Percentiles rank a stretch among this genome's conserved stretches.
Conservation (phyloP, 1,284 basidiomycete species). For the Ustilago nuda region DNA sequence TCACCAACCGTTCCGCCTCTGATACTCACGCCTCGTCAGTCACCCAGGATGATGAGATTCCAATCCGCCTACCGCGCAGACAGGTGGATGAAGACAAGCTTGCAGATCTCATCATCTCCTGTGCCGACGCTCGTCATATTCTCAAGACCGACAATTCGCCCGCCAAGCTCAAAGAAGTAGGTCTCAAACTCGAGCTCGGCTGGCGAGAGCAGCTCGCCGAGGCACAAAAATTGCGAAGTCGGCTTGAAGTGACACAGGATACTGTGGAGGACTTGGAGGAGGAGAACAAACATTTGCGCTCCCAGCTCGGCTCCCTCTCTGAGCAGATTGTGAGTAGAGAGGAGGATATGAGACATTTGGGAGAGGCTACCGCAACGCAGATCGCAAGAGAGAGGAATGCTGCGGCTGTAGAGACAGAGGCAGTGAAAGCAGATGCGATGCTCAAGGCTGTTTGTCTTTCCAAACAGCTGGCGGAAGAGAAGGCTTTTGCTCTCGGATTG, state of each 20-base stretch:
- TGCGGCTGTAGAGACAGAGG: slow-evolving; percentile 1
- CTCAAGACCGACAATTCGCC: slow-evolving; percentile 34
- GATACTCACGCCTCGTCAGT: slow-evolving; percentile 12
- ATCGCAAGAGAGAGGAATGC: slow-evolving; percentile 7
- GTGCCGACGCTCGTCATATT: slow-evolving; percentile 40
- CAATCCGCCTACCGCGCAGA: slow-evolving; percentile 22
- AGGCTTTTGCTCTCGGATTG: slow-evolving; percentile 20
- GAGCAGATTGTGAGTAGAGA: slow-evolving; percentile 44
- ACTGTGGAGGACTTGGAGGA: slow-evolving; percentile 46
- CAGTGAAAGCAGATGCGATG: neutral
- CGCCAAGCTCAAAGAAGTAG: slow-evolving; percentile 33
- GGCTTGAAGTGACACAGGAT: slow-evolving; percentile 26
- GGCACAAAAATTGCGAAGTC: slow-evolving; percentile 23
- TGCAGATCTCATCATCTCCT: slow-evolving; percentile 40
- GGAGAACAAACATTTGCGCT: slow-evolving; percentile 44
- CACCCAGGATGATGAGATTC: slow-evolving; percentile 3
- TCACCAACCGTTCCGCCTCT: slow-evolving; percentile 8
- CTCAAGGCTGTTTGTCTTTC: slow-evolving; percentile 1
- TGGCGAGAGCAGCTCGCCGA: slow-evolving; percentile 47
- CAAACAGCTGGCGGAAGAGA: slow-evolving; percentile 22
- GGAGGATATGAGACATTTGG: slow-evolving; percentile 16
- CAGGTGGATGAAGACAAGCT: slow-evolving; percentile 40
- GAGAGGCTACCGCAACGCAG: slow-evolving; percentile 2
- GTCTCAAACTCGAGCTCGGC: slow-evolving; percentile 37
- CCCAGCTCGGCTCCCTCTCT: slow-evolving; percentile 30